Evolutionary conservation across 345 rosid species (phyloP), one percentile per base, ranked within the genome.

Genomic region (Salix brachista): DNA sequence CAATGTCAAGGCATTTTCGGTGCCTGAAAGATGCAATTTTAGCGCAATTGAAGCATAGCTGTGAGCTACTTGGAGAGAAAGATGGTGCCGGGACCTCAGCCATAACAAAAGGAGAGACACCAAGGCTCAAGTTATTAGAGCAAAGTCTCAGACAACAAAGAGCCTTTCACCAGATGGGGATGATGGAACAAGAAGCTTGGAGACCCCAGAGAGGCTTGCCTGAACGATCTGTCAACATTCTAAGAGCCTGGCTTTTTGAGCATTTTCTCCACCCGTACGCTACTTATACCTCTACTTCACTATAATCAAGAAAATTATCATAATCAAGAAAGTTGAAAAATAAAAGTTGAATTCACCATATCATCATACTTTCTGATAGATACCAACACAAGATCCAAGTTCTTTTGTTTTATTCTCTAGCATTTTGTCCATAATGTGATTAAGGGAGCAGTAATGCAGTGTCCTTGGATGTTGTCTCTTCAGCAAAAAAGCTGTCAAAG

Each of bases 181-280:
- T 92, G 97, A 89, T 96, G 92, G 98, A 95, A 61, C 96, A 93
- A 78, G 98, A 95, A 83, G 96, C 97, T 26, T 93, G 99, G 99
- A 86, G 99, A 61, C 97, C 98, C 7, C 98, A 95, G 78, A 82
- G 99, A 58, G 98, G 99, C 80, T 78, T 95, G 84, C 99, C 99
- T n/a, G 99, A 95, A 78, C 87, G 97, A 62, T 93, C 99, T 17
- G 98, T 95, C 85, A 93, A 86, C 89, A 89, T 93, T 75, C 83
- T 95, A 67, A 82, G 99, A 71, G 97, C 99, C 48, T 95, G 99
- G 99, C 99, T 95, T 79, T 95, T 93, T 61, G 98, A 95, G 84
- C 99, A 95, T 86, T 95, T 95, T 79, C 96, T 95, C 69, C 98
- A 95, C 85, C 99, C 99, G 99, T 95, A 93, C 89, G 98, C 87